Conservation (phyloP, 2,329 filamentous ascomycete species). For the Mollisiaceae sp. region DNA sequence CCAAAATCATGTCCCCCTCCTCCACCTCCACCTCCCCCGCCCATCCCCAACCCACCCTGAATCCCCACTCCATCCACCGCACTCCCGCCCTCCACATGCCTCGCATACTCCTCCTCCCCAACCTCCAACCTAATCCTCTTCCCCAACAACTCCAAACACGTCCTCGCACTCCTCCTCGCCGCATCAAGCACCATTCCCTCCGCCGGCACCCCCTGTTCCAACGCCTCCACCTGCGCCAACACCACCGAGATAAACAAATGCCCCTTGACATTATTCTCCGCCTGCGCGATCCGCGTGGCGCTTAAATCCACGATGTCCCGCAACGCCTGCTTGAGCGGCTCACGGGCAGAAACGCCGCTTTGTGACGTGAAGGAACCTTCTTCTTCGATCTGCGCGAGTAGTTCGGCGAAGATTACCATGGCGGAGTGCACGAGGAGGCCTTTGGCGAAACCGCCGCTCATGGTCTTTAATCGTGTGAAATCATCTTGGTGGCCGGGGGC, state of each 20-base stretch:
- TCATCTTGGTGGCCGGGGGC: constrained; percentile 32
- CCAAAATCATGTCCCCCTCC: constrained; percentile 1
- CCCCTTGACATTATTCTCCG: constrained; percentile 52
- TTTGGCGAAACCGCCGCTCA: constrained; percentile 49
- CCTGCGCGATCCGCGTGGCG: constrained; percentile 44
- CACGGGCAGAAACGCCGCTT: constrained; percentile 38
- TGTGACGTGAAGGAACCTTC: constrained; percentile 44
- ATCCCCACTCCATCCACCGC: not conserved
- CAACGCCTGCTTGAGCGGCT: constrained; percentile 43
- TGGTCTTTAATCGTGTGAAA: constrained; percentile 46
- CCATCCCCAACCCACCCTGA: not conserved
- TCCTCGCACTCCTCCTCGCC: constrained; percentile 26
- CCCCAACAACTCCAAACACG: constrained; percentile 30
- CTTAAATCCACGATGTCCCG: constrained; percentile 39
- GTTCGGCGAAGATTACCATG: constrained; percentile 52
- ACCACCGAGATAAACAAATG: constrained; percentile 49
- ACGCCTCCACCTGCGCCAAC: constrained; percentile 47
- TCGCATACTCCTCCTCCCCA: constrained; percentile 13
- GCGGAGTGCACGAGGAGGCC: constrained; percentile 47
- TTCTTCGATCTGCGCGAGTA: constrained; percentile 52
- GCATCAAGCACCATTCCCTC: constrained; percentile 28
- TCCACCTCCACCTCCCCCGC: not conserved
- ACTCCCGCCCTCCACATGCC: constrained; percentile 19
- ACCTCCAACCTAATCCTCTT: constrained; percentile 4
- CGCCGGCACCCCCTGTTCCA: constrained; percentile 23